Evolutionary conservation across 176 grass and related monocot genomes (phyloP).

Genomic region (Cocos nucifera): DNA sequence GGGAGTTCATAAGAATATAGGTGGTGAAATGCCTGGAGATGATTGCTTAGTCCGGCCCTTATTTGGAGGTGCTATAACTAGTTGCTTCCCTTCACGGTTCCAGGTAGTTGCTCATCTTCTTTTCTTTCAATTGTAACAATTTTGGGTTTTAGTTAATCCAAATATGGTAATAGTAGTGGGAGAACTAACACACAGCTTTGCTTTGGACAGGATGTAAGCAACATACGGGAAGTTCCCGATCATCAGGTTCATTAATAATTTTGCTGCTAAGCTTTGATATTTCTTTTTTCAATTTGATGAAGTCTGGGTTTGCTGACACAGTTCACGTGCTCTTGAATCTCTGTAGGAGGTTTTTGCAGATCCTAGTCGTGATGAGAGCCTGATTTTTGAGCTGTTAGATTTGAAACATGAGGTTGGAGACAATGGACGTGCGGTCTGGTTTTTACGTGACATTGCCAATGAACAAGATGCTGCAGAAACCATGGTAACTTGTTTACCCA

Average conservation of each 20-base stretch:
- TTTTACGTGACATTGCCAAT: slow-evolving; percentile 65
- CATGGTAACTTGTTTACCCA: slow-evolving; percentile 36
- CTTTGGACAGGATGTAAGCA: slow-evolving; percentile 65
- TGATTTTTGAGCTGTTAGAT: slow-evolving; percentile 90
- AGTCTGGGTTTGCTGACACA: too few relatives aligned
- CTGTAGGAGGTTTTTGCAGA: slow-evolving; percentile 75
- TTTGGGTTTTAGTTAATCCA: neutral
- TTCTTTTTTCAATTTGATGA: neutral
- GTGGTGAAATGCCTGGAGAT: slow-evolving; percentile 45
- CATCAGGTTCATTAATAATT: slow-evolving; percentile 46
- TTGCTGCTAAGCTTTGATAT: neutral
- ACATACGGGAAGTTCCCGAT: slow-evolving; percentile 68
- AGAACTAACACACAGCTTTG: neutral
- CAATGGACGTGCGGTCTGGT: slow-evolving; percentile 65
- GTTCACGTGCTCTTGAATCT: neutral
- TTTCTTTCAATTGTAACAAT: neutral
- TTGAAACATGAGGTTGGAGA: slow-evolving; percentile 70
- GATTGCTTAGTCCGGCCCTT: slow-evolving; percentile 35
- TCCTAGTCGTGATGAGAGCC: slow-evolving; percentile 67
- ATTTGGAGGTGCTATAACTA: slow-evolving; percentile 82
- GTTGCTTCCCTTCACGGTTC: slow-evolving; percentile 55
- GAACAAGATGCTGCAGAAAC: slow-evolving; percentile 69
- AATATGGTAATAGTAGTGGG: neutral
- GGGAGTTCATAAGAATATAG: too few relatives aligned
- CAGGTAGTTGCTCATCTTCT: slow-evolving; percentile 26